Percentiles rank a stretch among this genome's conserved stretches.
Conservation (phyloP, 805 yeast genomes). For the Candida koratica region DNA sequence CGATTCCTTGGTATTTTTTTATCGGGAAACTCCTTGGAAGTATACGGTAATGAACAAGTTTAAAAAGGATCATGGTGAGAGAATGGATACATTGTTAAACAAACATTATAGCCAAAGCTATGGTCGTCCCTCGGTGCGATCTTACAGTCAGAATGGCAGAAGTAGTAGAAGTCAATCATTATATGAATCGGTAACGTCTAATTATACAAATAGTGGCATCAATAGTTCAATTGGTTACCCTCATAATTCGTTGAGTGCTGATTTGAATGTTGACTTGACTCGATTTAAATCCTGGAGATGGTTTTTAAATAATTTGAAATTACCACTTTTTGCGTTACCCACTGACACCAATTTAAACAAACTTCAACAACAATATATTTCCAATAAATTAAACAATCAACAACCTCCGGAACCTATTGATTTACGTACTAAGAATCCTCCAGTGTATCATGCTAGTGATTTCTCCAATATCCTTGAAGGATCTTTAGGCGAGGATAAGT, state of each 20-base stretch:
- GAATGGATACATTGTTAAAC: constrained; percentile 22
- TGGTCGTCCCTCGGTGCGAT: constrained; percentile 18
- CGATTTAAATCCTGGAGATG: constrained; percentile 40
- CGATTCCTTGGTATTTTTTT: constrained; percentile 70
- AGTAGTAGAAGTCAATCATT: constrained; percentile 17
- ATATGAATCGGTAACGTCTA: constrained; percentile 12
- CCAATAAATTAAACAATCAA: constrained; percentile 12
- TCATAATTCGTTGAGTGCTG: constrained; percentile 26
- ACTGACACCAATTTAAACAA: constrained; percentile 27
- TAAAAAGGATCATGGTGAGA: constrained; percentile 29
- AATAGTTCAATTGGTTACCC: constrained; percentile 6
- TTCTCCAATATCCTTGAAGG: constrained; percentile 36
- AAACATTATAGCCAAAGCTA: constrained; percentile 10
- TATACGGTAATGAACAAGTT: constrained; percentile 40
- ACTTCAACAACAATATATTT: constrained; percentile 19
- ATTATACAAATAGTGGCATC: constrained; percentile 4
- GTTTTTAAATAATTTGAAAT: constrained; percentile 26
- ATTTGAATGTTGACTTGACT: constrained; percentile 25
- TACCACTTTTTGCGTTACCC: constrained; percentile 49
- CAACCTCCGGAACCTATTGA: constrained; percentile 2
- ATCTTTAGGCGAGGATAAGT: constrained; percentile 25
- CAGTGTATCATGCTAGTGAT: constrained; percentile 1
- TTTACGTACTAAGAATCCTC: constrained; percentile 1
- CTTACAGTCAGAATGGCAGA: constrained; percentile 19
- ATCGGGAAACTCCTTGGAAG: constrained; percentile 79